Base-by-base conservation (phyloP, 2,329 filamentous ascomycete species). In the Hirsutella thompsonii region DNA sequence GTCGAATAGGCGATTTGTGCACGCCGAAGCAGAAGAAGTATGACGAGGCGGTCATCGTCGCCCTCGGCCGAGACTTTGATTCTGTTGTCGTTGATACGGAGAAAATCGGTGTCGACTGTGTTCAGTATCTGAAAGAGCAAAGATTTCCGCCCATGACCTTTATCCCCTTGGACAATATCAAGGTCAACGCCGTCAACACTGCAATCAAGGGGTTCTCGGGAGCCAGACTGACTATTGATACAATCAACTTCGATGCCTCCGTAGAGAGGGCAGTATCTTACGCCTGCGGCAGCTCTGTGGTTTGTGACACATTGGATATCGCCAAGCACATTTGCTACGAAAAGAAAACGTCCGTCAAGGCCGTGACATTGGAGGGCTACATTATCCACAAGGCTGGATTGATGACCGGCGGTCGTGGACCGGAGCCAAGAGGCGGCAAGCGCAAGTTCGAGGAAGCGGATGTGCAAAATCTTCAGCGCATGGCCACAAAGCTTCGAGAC, bases 11-110 rank as follows among this genome's bases (percentile, higher is more conserved):
- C 47, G 87, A 94, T 49, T 74, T 98, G 34, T 95, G 92, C 66
- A 89, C 86, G 49, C 90, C 92, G 1, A 96, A 95, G 61, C 87
- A 95, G 64, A 95, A 94, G 64, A 96, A 95, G 59, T 98, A 81
- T 54, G 85, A 92, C 47, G 86, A 92, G 50, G 92, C 92, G 36
- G 85, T 98, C 47, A 87, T 86, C 52, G 93, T 87, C 19, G 88
- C 94, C 6, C 75, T 98, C 4, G 92, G 92, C 39, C 79, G 86
- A 41, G 85, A 96, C 55, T 94, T 94, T 57, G 90, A 98, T 58
- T 85, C 89, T 0, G 83, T 98, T 35, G 79, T 98, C 38, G 90
- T 96, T 9, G 92, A 98, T 52, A 90, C 87, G 2, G 88, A 96
- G 61, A 94, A 92, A 64, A 92, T 85, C 1, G 92, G 86, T 21